These are phyloP conservation scores for Cystofilobasidium macerans DNA, from an alignment of 768 basidiomycete genomes.

Conservation along the genomic window DNA sequence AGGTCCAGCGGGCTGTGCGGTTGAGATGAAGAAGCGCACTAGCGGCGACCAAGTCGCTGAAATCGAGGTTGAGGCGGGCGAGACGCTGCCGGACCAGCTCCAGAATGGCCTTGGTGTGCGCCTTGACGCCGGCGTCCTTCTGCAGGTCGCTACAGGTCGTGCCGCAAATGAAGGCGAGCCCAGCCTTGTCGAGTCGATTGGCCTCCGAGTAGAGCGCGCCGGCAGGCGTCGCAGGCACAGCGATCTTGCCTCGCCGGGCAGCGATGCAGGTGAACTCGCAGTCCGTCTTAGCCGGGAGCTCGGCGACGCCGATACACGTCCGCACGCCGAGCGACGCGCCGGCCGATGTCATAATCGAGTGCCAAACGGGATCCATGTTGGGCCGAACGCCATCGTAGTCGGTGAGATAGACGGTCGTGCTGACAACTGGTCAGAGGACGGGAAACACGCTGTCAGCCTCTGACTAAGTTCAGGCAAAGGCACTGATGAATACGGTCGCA, in stretches of 20 bases:
- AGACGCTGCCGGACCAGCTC: slow-evolving; percentile 1
- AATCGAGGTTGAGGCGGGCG: not conserved
- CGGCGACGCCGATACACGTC: slow-evolving; percentile 20
- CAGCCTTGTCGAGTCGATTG: not conserved
- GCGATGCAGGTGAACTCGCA: slow-evolving; percentile 21
- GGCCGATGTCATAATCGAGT: too few species aligned
- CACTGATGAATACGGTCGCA: not conserved
- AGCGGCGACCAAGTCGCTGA: not conserved
- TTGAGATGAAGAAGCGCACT: not conserved
- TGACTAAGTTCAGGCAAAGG: not conserved
- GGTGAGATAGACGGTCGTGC: slow-evolving; percentile 20
- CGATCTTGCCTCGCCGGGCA: not conserved
- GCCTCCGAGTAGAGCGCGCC: not conserved
- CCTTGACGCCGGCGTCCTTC: slow-evolving; percentile 9
- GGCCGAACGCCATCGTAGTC: slow-evolving; percentile 16
- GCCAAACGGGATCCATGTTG: slow-evolving; percentile 13
- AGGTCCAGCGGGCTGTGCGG: too few species aligned
- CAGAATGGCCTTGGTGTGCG: not conserved
- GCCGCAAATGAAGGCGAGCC: not conserved
- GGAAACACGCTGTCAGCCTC: not conserved
- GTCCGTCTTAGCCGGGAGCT: slow-evolving; percentile 17
- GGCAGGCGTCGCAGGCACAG: not conserved
- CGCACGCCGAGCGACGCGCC: not conserved
- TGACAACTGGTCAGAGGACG: not conserved
- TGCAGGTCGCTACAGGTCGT: not conserved